These are phyloP conservation scores for Aspergillus sclerotialis DNA, from an alignment of 2,329 filamentous ascomycete genomes.

Conservation along the genomic window DNA sequence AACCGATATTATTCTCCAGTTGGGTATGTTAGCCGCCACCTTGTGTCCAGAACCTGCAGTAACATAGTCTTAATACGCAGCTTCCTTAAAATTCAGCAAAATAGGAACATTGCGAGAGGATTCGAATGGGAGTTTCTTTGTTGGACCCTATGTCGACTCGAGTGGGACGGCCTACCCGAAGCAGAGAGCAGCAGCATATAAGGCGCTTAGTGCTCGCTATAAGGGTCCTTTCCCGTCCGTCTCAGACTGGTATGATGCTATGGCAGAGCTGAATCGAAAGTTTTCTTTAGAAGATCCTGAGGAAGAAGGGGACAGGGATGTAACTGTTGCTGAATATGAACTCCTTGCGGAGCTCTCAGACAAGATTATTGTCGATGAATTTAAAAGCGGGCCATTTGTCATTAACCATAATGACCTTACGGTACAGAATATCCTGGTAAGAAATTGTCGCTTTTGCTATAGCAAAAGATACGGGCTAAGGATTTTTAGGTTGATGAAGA, in stretches of 20 bases:
- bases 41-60: background rate
- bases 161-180: background rate
- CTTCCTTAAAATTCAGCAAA: background rate
- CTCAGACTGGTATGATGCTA: background rate
- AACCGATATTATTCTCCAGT: background rate
- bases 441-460: too few relatives aligned
- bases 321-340: background rate
- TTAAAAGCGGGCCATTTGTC: background rate
- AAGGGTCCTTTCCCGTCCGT: background rate
- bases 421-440: background rate
- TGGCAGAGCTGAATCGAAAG: background rate
- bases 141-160: background rate
- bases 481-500: slow-evolving; percentile 8
- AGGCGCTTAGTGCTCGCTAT: too few relatives aligned
- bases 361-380: background rate
- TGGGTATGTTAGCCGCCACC: background rate
- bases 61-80: background rate
- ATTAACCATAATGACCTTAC: background rate
- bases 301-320: too few relatives aligned
- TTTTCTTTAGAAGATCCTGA: too few relatives aligned
- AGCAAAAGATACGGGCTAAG: too few relatives aligned
- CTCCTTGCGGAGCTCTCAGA: background rate
- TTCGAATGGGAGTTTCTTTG: background rate
- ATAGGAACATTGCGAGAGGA: background rate
- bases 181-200: too few relatives aligned